Evolutionary conservation across 164 flowering plant genomes (phyloP).

Genomic region (grape (Vitis vinifera)): DNA sequence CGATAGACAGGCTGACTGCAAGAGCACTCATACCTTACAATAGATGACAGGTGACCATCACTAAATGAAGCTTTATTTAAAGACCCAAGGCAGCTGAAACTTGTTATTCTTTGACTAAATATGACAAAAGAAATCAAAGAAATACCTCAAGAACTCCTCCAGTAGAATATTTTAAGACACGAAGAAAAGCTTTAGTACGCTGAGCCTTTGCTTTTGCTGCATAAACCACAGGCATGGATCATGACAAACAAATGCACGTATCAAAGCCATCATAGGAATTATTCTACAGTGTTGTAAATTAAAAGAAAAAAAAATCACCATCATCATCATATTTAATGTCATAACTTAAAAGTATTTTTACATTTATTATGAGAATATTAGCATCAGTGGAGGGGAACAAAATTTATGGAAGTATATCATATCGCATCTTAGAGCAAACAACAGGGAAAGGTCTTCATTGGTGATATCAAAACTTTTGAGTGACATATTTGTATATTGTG

Average conservation of each 20-base stretch:
- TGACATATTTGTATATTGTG: too few species aligned
- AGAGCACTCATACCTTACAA: too few species aligned
- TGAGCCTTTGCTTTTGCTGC: slow-evolving; percentile 82
- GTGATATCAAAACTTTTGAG: too few species aligned
- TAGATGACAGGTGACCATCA: too few species aligned
- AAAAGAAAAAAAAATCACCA: neutral
- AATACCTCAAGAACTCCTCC: slow-evolving; percentile 97
- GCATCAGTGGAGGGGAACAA: neutral
- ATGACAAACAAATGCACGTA: slow-evolving; percentile 3
- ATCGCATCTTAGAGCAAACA: too few species aligned
- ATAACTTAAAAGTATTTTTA: neutral
- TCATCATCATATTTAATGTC: neutral
- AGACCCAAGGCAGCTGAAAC: too few species aligned
- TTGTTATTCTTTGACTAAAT: too few species aligned
- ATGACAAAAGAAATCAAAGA: neutral
- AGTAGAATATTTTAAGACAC: slow-evolving; percentile 83
- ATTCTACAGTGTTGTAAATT: neutral
- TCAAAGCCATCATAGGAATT: too few species aligned
- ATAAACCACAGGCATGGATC: slow-evolving; percentile 20
- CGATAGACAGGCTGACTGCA: too few species aligned
- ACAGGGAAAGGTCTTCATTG: too few species aligned
- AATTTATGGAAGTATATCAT: neutral
- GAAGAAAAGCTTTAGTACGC: slow-evolving; percentile 76
- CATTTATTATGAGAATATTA: neutral
- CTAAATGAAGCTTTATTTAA: too few species aligned